Base-by-base conservation (phyloP, 306 rosid genomes). In the Quercus engelmannii region DNA sequence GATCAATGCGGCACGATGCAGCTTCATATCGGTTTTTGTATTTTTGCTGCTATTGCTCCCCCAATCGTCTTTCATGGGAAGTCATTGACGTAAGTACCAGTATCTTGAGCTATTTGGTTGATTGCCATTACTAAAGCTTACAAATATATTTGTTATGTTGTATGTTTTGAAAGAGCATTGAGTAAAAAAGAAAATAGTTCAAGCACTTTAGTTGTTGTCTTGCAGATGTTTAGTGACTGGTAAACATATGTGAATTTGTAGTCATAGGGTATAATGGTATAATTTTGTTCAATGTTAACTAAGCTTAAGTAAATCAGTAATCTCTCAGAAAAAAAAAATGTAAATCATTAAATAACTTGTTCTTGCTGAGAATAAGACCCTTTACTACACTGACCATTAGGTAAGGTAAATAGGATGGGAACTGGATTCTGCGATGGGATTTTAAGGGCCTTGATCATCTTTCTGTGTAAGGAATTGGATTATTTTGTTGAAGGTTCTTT, bases 41-140 rank as follows among this genome's bases (percentile, higher is more conserved):
- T 95, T 74, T 80, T 93, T 71, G 99, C 99, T 78, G 97, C 99
- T 8, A 95, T 95, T 79, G 99, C 99, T 2, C 99, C 99, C 70
- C 99, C 98, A 9, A 54, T 95, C 80, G 99, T 95, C 87, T 95
- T 95, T 73, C 97, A 91, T 65, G 99, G 99, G 68, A 87, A 82
- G 83, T 95, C 99, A 71, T 88, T 95, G 81, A 90, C 99, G 99
- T 93, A 91, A 93, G 98, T 85, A 69, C 69, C 75, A 74, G 51
- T 18, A 65, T 65, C 56, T 63, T 31, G 73, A 20, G 63, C 76
- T 77, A 65, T 6, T 28, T 38, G 28, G 75, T 55, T 76, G n/a
- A 18, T 78, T 61, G 71, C 20, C 73, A 54, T 74, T 51, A 59
- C 38, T 74, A 30, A 46, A 71, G 26, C 52, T 74, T 65, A 81